A percentile compares a stretch with the other conserved stretches of the same genome.
Evolutionary conservation across 2,329 filamentous ascomycete species (phyloP).

Genomic region (Penicillium fuscoglaucum): DNA sequence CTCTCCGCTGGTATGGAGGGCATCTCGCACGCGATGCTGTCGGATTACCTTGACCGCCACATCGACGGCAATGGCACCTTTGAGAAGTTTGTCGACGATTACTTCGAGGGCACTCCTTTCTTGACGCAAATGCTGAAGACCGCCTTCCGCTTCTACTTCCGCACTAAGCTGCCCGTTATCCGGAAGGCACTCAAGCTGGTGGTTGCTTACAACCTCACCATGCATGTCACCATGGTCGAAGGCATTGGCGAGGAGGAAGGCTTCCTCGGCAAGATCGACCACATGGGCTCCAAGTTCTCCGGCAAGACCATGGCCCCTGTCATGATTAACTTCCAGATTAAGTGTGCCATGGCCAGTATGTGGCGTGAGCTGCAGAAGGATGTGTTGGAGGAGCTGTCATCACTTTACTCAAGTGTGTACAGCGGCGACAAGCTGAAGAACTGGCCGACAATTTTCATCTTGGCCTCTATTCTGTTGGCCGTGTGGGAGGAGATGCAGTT

Average conservation of each 20-base stretch:
- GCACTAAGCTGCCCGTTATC: slow-evolving; percentile 84
- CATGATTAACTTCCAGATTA: slow-evolving; percentile 99
- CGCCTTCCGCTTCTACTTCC: slow-evolving; percentile 86
- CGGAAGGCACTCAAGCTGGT: slow-evolving; percentile 94
- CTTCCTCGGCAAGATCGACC: slow-evolving; percentile 79
- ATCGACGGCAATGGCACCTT: slow-evolving; percentile 88
- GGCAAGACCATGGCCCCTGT: slow-evolving; percentile 91
- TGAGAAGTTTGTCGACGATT: slow-evolving; percentile 90
- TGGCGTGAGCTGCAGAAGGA: slow-evolving; percentile 98
- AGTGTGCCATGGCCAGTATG: slow-evolving; percentile 95
- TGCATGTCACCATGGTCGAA: slow-evolving; percentile 93
- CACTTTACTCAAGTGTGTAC: slow-evolving; percentile 95
- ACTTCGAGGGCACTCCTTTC: slow-evolving; percentile 94
- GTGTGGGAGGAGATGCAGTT: slow-evolving; percentile 99
- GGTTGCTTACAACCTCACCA: slow-evolving; percentile 90
- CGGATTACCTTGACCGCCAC: slow-evolving; percentile 92
- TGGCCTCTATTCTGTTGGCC: slow-evolving; percentile 85
- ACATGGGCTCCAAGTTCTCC: slow-evolving; percentile 80
- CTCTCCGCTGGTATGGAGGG: slow-evolving; percentile 88
- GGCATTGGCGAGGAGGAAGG: slow-evolving; percentile 77
- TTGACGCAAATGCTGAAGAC: slow-evolving; percentile 96
- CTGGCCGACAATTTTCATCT: slow-evolving; percentile 98
- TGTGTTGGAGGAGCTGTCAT: slow-evolving; percentile 87
- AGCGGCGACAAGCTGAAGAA: slow-evolving; percentile 97
- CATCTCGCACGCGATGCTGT: slow-evolving; percentile 75